A percentile compares a stretch with the other conserved stretches of the same genome.
Conservation (phyloP, 1,284 basidiomycete genomes). For the Apiotrichum domesticum region DNA sequence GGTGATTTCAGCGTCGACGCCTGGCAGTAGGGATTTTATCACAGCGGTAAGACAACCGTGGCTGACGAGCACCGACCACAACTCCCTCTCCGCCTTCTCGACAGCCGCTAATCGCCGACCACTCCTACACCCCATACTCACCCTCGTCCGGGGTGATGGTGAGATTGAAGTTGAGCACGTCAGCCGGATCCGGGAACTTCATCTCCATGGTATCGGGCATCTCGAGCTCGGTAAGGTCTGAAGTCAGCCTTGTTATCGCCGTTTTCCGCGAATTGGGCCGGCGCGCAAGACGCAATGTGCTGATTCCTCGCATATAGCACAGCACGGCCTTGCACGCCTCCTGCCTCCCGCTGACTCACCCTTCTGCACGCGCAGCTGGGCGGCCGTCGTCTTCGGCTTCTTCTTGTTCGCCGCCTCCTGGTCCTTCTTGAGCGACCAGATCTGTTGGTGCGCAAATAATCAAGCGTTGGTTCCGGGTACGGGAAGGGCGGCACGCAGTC, state of each 20-base stretch:
- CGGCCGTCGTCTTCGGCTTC: conserved; percentile 94
- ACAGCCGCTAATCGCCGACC: not conserved
- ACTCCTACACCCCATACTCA: conserved; percentile 40
- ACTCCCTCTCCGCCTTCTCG: not conserved
- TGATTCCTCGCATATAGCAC: not conserved
- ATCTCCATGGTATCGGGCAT: conserved; percentile 95
- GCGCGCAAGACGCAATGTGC: too few relatives aligned
- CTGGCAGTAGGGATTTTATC: too few relatives aligned
- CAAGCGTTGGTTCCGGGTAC: too few relatives aligned
- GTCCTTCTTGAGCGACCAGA: conserved; percentile 94
- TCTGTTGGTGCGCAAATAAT: conserved; percentile 52
- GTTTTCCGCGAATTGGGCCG: too few relatives aligned
- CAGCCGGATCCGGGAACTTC: conserved; percentile 78
- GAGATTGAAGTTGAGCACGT: conserved; percentile 93
- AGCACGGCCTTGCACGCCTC: not conserved
- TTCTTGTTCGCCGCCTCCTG: conserved; percentile 89
- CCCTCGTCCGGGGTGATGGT: conserved; percentile 97
- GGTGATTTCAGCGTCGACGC: not conserved
- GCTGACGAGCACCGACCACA: too few relatives aligned
- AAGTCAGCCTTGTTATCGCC: not conserved
- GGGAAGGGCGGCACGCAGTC: not conserved
- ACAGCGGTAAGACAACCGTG: too few relatives aligned
- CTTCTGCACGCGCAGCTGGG: conserved; percentile 97
- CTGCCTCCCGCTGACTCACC: conserved; percentile 53
- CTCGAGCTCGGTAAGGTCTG: conserved; percentile 95